Evolutionary conservation across 2,329 filamentous ascomycete species (phyloP).

Genomic region (Byssochlamys sp.): DNA sequence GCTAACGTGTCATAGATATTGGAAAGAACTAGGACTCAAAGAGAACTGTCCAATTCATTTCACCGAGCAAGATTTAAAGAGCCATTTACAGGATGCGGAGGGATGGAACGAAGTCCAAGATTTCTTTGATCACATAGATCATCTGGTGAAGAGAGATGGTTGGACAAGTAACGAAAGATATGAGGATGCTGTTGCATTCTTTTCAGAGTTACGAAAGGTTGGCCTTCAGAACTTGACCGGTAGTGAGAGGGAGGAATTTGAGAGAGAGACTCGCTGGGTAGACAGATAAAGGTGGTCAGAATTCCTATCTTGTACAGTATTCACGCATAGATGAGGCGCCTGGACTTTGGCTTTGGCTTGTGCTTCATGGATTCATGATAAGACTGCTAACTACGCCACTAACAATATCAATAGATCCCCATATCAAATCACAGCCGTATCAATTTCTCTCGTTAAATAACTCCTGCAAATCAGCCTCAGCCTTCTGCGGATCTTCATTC

Average conservation of each 20-base stretch:
- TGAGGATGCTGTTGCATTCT: slow-evolving; percentile 25
- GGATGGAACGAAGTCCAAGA: slow-evolving; percentile 20
- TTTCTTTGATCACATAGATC: slow-evolving; percentile 27
- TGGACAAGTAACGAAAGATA: slow-evolving; percentile 29
- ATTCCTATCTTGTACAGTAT: not conserved
- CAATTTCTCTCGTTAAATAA: too few relatives aligned
- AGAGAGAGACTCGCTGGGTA: slow-evolving; percentile 21
- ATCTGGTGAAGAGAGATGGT: slow-evolving; percentile 28
- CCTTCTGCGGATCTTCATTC: too few relatives aligned
- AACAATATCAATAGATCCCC: too few relatives aligned
- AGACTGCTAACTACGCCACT: too few relatives aligned
- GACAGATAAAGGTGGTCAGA: not conserved
- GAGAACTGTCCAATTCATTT: slow-evolving; percentile 15
- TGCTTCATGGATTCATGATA: too few relatives aligned
- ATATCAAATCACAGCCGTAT: too few relatives aligned
- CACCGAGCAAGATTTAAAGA: slow-evolving; percentile 12
- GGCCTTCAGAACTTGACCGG: slow-evolving; percentile 22
- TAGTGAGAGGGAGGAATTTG: slow-evolving; percentile 22
- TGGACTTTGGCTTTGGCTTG: not conserved
- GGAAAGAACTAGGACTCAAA: slow-evolving; percentile 11
- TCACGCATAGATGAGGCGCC: too few relatives aligned
- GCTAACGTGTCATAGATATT: slow-evolving; percentile 7
- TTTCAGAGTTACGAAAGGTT: slow-evolving; percentile 23
- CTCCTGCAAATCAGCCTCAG: too few relatives aligned
- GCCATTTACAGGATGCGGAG: slow-evolving; percentile 11